Percentiles rank a stretch among this genome's conserved stretches.
phyloP scores from a whole-genome alignment of 2,329 filamentous ascomycete genomes.

The Coniosporium tulheliwenetii region DNA sequence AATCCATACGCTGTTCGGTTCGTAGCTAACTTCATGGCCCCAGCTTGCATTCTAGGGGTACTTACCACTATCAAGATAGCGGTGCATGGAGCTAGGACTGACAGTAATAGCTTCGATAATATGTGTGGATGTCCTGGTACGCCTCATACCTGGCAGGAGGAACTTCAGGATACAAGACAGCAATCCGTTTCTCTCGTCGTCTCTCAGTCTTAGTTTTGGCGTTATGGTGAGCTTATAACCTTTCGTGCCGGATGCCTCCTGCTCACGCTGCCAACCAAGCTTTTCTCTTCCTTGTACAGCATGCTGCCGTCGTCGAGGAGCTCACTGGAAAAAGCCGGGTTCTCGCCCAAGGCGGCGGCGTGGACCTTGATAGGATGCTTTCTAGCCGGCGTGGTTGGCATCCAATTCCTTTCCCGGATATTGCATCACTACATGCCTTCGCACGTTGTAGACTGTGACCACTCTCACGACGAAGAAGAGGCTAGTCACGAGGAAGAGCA shows the following conservation, averaged over 20 bases:
- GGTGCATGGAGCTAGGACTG: constrained; percentile 22
- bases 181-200: constrained; percentile 73
- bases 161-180: constrained; percentile 82
- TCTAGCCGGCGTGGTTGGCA: constrained; percentile 55
- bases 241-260: constrained; percentile 1
- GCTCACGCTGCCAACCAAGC: constrained; percentile 29
- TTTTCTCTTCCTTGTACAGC: constrained; percentile 82
- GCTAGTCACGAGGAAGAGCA: constrained; percentile 20
- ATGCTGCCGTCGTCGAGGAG: constrained; percentile 79
- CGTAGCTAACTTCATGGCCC: background rate
- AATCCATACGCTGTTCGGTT: constrained; percentile 2
- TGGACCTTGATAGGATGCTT: constrained; percentile 57
- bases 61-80: background rate
- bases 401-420: constrained; percentile 56
- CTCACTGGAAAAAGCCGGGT: constrained; percentile 57
- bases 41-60: background rate
- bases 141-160: constrained; percentile 54
- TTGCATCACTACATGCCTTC: constrained; percentile 62
- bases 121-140: constrained; percentile 67
- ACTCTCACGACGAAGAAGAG: constrained; percentile 46
- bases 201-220: constrained; percentile 82
- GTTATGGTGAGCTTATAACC: constrained; percentile 58
- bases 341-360: constrained; percentile 50
- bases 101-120: constrained; percentile 70
- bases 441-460: constrained; percentile 67